Conservation (phyloP, 495 filamentous ascomycete species). For the Podospora pseudoanserina region DNA sequence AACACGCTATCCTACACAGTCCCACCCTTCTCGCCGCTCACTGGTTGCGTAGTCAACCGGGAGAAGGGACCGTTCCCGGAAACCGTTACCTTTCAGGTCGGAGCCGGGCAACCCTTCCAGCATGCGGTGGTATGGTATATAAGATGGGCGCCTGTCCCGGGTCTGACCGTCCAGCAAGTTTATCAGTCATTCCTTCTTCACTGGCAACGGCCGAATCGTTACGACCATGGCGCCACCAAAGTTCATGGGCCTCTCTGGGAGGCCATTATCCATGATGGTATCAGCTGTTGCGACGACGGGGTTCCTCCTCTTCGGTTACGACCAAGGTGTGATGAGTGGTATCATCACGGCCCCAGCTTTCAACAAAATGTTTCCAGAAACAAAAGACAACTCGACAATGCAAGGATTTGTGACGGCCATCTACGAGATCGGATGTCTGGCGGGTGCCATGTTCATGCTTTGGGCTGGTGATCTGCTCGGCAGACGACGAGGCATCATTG, state of each 20-base stretch:
- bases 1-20: not conserved
- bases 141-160: not conserved
- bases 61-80: not conserved
- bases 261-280: slow-evolving; percentile 58
- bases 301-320: slow-evolving; percentile 72
- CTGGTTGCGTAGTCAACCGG: not conserved
- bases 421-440: slow-evolving; percentile 75
- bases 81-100: not conserved
- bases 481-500: slow-evolving; percentile 51
- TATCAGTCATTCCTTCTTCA: not conserved
- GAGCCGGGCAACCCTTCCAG: not conserved
- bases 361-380: slow-evolving; percentile 65
- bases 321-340: slow-evolving; percentile 69
- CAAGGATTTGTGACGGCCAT: slow-evolving; percentile 80
- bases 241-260: slow-evolving; percentile 63
- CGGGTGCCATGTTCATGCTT: slow-evolving; percentile 69
- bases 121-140: not conserved
- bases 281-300: slow-evolving; percentile 68
- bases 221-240: slow-evolving; percentile 41
- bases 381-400: slow-evolving; percentile 63
- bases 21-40: not conserved
- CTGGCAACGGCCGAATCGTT: not conserved
- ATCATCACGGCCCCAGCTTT: slow-evolving; percentile 74
- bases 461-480: slow-evolving; percentile 65
- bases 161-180: not conserved